Evolutionary conservation across 2,329 filamentous ascomycete genomes (phyloP), one percentile per base, ranked within the genome.

Genomic region (Penicillium sp.): DNA sequence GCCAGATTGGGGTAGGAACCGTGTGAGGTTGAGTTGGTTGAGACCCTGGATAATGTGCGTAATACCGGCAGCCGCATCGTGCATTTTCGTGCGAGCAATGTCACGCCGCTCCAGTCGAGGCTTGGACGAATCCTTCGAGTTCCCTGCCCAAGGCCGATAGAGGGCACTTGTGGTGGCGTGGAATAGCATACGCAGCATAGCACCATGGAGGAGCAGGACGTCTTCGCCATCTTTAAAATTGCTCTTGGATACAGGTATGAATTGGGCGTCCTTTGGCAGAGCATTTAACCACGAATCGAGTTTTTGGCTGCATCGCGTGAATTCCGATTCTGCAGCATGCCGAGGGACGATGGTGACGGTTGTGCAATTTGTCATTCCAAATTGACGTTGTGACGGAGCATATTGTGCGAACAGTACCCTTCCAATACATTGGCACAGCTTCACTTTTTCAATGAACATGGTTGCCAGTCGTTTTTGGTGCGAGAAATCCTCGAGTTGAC

Each of bases 121-220:
- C 64, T 60, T 76, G 61, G 48, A 70, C 59, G 54, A 85, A 81
- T 70, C 64, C 40, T 67, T 70, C 7, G 60, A 59, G 14, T 84
- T 83, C 0, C 88, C 88, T 36, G 95, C 91, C 64, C 93, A 91
- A 2, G 92, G 92, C 21, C 92, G 85, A 71, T 96, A 90, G 10
- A 96, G 81, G 1, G 91, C 91, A 42, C 91, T 94, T n/a, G 93
- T 81, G 1, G 91, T 94, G 1, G 91, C 93, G 73, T 91, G 91
- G 71, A 92, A 96, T 0, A 94, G 86, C 89, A 96, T 93, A 71
- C 94, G 90, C 24, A 96, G 78, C 47, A 96, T 82, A n/a, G 89
- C 89, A 34, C 89, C 83, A 67, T 95, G 90, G 1, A 96, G 74
- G 45, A 82, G 76, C 6, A 85, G 62, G 2, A 77, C 74, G 34